Percentiles rank a stretch among this genome's conserved stretches.
phyloP scores from a whole-genome alignment of 129 eudicot genomes.

The sunflower (Helianthus annuus) region DNA sequence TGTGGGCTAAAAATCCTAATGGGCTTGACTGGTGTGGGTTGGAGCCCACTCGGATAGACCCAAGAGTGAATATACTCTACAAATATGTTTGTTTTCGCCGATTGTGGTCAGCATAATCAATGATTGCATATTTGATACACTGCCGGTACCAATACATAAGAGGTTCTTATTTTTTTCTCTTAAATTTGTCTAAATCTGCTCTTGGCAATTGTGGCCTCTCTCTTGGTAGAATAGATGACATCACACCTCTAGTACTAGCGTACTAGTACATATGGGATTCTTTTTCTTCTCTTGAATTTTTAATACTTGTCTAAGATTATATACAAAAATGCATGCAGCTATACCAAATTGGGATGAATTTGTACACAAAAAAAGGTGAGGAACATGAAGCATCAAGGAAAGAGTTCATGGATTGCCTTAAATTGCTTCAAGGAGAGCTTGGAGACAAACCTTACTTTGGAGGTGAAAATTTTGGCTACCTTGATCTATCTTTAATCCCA shows the following conservation, averaged over 20 bases:
- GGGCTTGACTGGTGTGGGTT: too few species aligned
- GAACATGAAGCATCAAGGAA: constrained; percentile 35
- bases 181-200: neutral
- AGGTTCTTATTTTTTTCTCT: too few species aligned
- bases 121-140: too few species aligned
- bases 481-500: constrained; percentile 43
- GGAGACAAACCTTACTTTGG: constrained; percentile 60
- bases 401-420: constrained; percentile 39
- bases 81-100: too few species aligned
- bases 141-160: too few species aligned
- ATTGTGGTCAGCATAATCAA: too few species aligned
- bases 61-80: too few species aligned
- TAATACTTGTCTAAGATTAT: neutral
- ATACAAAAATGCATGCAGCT: constrained; percentile 35
- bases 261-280: neutral
- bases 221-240: too few species aligned
- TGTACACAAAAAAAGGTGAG: constrained; percentile 39
- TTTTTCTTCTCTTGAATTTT: neutral
- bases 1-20: too few species aligned
- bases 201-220: neutral
- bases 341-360: constrained; percentile 27
- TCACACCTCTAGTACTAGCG: neutral
- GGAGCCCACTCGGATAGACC: too few species aligned
- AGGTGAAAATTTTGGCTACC: constrained; percentile 40
- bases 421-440: constrained; percentile 43